phyloP scores from a whole-genome alignment of 495 filamentous ascomycete genomes.

The Tetracladium setigerum region DNA sequence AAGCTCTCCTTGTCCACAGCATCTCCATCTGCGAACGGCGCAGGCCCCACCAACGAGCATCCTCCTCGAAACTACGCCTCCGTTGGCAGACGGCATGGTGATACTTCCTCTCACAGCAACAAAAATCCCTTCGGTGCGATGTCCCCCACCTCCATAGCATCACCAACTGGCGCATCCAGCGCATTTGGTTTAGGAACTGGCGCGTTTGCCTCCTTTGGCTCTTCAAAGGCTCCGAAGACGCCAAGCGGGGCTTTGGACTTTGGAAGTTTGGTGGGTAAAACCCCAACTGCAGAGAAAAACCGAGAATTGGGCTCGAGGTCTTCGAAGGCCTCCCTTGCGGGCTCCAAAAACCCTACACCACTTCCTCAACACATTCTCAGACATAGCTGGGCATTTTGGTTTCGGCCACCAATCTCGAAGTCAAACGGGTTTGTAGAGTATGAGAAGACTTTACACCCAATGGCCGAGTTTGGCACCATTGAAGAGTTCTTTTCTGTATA shows the following conservation, averaged over 20 bases:
- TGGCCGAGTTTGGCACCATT: slow-evolving; percentile 72
- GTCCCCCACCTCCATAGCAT: slow-evolving; percentile 68
- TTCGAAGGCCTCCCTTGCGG: slow-evolving; percentile 31
- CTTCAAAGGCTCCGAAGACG: slow-evolving; percentile 77
- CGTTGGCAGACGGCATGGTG: slow-evolving; percentile 68
- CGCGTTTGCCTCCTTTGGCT: slow-evolving; percentile 94
- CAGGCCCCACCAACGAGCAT: slow-evolving; percentile 53
- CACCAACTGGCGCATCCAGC: slow-evolving; percentile 83
- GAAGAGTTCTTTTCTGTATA: slow-evolving; percentile 95
- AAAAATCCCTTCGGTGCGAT: slow-evolving; percentile 81
- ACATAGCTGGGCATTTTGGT: slow-evolving; percentile 94
- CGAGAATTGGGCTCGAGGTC: slow-evolving; percentile 40
- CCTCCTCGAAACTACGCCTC: slow-evolving; percentile 55
- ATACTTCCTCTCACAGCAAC: slow-evolving; percentile 66
- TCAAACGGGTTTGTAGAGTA: slow-evolving; percentile 85
- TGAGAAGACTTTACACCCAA: slow-evolving; percentile 86
- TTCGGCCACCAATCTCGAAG: slow-evolving; percentile 87
- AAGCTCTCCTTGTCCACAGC: slow-evolving; percentile 86
- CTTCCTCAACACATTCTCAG: slow-evolving; percentile 57
- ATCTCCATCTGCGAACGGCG: slow-evolving; percentile 36
- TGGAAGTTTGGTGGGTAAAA: slow-evolving; percentile 55
- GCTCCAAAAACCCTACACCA: slow-evolving; percentile 28
- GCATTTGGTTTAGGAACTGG: slow-evolving; percentile 92
- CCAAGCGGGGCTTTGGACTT: slow-evolving; percentile 75
- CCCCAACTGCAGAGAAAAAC: slow-evolving; percentile 52